Evolutionary conservation across 768 basidiomycete genomes (phyloP), one percentile per base, ranked within the genome.

Genomic region (Gymnopilus junonius): DNA sequence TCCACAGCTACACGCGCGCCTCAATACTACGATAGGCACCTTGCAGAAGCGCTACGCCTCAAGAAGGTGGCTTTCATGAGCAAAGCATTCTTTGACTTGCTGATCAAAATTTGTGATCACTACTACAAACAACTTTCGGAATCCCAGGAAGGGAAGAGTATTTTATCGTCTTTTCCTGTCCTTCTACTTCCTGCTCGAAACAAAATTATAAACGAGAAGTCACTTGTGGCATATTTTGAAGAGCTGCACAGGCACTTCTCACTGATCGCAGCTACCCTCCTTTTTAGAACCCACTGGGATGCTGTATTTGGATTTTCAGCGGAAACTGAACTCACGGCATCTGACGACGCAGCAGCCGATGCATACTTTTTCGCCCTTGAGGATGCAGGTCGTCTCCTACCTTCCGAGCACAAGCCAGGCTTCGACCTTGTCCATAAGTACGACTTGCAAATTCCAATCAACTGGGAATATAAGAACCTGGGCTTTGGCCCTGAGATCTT

Each of bases 381-480:
- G 21, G 37, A 21, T 25, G 34, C 14, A 7, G 7, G 5, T 12
- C 14, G 2, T 14, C 32, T 23, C 14, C 4, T 55, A 4, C 17
- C 54, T 39, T 31, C 17, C 14, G 8, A 17, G 21, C 12, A n/a
- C 14, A 35, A 11, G 14, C 10, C 35, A 17, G 37, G 27, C 10
- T 27, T 59, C 4, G 35, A 61, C 11, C 31, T 54, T 17, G 39
- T 61, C 20, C 39, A 29, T 12, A 42, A 61, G 25, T 55, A 55
- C 35, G 34, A 34, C 23, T 34, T 62, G 4, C 21, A 55, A 5
- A 46, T 23, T 20, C 11, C 57, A 7, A 43, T 50, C 1, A 40
- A 45, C 8, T 56, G 43, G 42, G 61, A 62, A 15, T 62, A 56
- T 17, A 62, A 62, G n/a, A 62, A 55, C 42, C 61, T 55, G 10